A percentile compares a stretch with the other conserved stretches of the same genome.
These are phyloP conservation scores for Botrytis fabae DNA, from an alignment of 2,329 filamentous ascomycete genomes.

Conservation along the genomic window DNA sequence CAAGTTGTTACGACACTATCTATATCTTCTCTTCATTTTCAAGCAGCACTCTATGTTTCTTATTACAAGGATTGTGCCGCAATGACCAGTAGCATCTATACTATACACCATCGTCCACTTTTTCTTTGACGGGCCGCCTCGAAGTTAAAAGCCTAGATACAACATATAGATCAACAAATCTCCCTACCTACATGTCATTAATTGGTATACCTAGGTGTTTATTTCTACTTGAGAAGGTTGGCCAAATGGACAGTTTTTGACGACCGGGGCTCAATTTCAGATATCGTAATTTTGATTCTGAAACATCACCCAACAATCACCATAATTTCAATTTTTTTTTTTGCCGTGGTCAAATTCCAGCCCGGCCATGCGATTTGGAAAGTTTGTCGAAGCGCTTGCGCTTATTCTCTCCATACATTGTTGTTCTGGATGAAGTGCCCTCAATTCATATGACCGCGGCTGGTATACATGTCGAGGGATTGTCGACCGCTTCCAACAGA, in stretches of 20 bases:
- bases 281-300: background rate
- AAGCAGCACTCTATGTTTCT: rapidly evolving
- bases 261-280: background rate
- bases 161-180: background rate
- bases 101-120: background rate
- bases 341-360: background rate
- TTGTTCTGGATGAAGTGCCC: background rate
- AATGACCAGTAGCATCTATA: background rate
- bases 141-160: background rate
- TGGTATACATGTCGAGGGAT: background rate
- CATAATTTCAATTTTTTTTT: background rate
- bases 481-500: background rate
- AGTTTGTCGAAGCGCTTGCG: background rate
- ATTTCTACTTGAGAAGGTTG: background rate
- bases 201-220: background rate
- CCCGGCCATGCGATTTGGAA: background rate
- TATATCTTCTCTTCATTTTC: background rate
- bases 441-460: background rate
- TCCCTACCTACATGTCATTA: background rate
- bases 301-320: background rate
- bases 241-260: background rate
- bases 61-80: background rate
- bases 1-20: background rate
- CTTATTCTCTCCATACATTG: background rate
- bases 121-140: background rate